A percentile compares a stretch with the other conserved stretches of the same genome.
Conservation (phyloP, 2,329 filamentous ascomycete genomes). For the Sporothrix euskadiensis region DNA sequence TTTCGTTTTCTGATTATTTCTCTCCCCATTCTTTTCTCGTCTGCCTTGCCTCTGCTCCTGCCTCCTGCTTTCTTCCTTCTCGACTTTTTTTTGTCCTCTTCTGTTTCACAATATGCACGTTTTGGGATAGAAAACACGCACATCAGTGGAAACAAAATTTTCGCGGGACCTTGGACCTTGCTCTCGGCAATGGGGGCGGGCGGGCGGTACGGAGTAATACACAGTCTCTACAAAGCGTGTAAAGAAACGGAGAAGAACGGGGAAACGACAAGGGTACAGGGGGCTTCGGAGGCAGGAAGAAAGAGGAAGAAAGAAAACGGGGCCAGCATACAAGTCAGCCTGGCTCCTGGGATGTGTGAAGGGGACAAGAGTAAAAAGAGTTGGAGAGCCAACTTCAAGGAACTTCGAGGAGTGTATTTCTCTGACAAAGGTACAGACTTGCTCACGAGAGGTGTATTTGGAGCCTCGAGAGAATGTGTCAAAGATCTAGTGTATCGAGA, state of each 20-base stretch:
- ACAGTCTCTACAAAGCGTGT: too few species aligned
- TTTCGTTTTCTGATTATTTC: not conserved
- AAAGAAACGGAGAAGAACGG: not conserved
- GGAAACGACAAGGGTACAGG: constrained; percentile 14
- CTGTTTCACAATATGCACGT: constrained; percentile 17
- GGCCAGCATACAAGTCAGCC: not conserved
- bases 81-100: not conserved
- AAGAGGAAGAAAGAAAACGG: constrained; percentile 1
- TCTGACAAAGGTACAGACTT: not conserved
- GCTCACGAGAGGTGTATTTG: not conserved
- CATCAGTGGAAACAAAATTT: constrained; percentile 20
- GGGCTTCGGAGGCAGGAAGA: not conserved
- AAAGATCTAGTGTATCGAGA: not conserved
- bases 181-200: constrained; percentile 9
- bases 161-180: not conserved
- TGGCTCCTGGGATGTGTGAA: not conserved
- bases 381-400: not conserved
- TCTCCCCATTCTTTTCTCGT: not conserved
- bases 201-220: too few species aligned
- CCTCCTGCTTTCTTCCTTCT: not conserved
- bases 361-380: not conserved
- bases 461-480: not conserved
- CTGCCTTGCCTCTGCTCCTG: not conserved
- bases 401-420: not conserved
- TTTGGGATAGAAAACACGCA: constrained; percentile 6